Base-by-base conservation (phyloP, 2,329 filamentous ascomycete species). In the Cladosporium colombiae region DNA sequence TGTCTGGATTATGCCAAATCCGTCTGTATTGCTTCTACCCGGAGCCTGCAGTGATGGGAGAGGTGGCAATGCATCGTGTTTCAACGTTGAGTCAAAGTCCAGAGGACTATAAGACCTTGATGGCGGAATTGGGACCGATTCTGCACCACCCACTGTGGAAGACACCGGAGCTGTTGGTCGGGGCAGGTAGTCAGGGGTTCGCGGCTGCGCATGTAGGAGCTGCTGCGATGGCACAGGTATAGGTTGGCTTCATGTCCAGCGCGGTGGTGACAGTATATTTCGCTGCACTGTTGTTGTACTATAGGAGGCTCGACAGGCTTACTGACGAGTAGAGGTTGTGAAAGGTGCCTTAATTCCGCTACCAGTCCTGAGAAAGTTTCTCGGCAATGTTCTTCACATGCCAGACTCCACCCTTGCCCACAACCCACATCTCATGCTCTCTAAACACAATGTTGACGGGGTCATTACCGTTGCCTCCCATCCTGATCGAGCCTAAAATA, bases 351-450 rank as follows among this genome's bases (percentile, higher is more conserved):
- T 21, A n/a, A 52, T 16, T 3, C 25, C 49, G 5, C 29, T 57
- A 33, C 53, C 29, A 58, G 13, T 27, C n/a, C 56, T 59, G 35
- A 23, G 37, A 23, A 29, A 67, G 31, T 14, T 46, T 57, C 55
- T 67, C 62, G 10, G 56, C 55, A 25, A 67, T 29, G 33, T 64
- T 57, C n/a, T 40, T 61, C 4, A 67, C 65, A 37, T 67, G 63
- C 65, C 65, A 67, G 1, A 65, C 65, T 35, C 65, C 65, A 25
- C 65, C 65, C 46, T 65, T 65, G 2, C 65, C 65, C 18, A 67
- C 65, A 18, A 62, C 40, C 65, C 65, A 67, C 18, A 67, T n/a
- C 35, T 60, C 62, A 46, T 67, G 65, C 29, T 65, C 56, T 13
- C 58, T 62, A 35, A 67, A 55, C 10, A 55, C 65, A 18, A 67